phyloP scores from a whole-genome alignment of 1,284 basidiomycete genomes.

The Cryptococcus floricola region DNA sequence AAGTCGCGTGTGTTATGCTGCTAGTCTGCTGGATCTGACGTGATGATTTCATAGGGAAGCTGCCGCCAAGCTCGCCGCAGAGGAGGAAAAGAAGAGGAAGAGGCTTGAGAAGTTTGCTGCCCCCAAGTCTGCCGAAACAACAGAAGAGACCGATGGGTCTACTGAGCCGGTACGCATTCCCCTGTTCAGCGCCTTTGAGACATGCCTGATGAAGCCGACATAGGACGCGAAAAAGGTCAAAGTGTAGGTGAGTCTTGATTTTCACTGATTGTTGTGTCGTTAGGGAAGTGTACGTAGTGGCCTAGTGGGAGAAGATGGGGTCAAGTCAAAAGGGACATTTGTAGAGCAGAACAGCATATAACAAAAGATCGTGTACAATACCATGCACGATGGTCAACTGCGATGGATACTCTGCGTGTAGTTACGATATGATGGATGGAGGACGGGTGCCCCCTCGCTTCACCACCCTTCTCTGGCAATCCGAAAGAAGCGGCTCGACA shows the following conservation, averaged over 20 bases:
- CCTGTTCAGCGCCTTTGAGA: background rate
- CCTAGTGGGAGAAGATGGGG: too few relatives aligned
- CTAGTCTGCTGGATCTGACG: background rate
- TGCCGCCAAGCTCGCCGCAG: constrained; percentile 31
- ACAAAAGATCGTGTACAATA: too few relatives aligned
- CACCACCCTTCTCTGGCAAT: too few relatives aligned
- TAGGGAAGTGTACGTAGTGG: too few relatives aligned
- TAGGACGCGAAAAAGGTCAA: constrained; percentile 46
- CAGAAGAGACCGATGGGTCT: constrained; percentile 8
- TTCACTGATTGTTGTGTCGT: background rate
- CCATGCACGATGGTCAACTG: too few relatives aligned
- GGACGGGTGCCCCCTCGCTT: too few relatives aligned
- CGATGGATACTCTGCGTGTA: too few relatives aligned
- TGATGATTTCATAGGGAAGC: constrained; percentile 23
- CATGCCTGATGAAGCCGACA: background rate
- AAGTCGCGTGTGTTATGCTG: constrained; percentile 10
- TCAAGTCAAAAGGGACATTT: too few relatives aligned
- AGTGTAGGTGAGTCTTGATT: constrained; percentile 39
- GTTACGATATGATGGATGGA: too few relatives aligned
- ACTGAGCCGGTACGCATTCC: constrained; percentile 30
- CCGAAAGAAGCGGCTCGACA: too few relatives aligned
- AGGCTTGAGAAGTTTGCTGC: constrained; percentile 49
- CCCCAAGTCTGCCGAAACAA: constrained; percentile 8
- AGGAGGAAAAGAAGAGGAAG: constrained; percentile 53
- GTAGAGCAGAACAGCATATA: too few relatives aligned